Base-by-base conservation (phyloP, 768 basidiomycete species). In the Tulasnella sp. region DNA sequence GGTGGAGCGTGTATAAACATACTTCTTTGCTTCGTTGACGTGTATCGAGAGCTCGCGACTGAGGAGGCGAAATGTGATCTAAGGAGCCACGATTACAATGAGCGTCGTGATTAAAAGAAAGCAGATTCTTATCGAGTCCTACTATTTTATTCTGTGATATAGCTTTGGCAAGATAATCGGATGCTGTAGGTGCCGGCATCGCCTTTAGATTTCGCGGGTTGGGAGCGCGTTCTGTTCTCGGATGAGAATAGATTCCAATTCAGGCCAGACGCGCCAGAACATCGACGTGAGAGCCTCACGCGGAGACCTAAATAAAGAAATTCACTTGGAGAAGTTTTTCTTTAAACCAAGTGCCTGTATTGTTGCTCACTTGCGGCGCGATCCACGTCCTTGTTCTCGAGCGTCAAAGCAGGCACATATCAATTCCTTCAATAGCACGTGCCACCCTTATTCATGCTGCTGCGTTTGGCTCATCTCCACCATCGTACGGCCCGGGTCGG, bases 11-110 rank as follows among this genome's bases (percentile, higher is more conserved):
- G 56, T 42, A 24, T n/a, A 17, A 51, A 53, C 78, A 66, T 61
- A 89, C 88, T 82, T 85, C 68, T 89, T 91, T 19, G 88, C 88
- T 38, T 72, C 72, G 69, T 88, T 86, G 66, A 89, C 86, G 65
- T 89, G 84, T 55, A 90, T 75, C 0, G 75, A 75, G 45, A 87
- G 75, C 42, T 79, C 80, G 63, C 86, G 78, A 65, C 88, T 89
- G 51, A 91, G 75, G 3, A 80, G 82, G 38, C 88, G 79, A 69
- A 80, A 91, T 3, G 88, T 91, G 60, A 91, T 85, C 88, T 90
- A 61, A 27, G 11, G 43, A 48, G 29, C 51, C 38, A 41, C 49
- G 26, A 1, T n/a, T n/a, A n/a, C n/a, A n/a, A 13, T 8, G 32
- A 51, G 27, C 51, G 43, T 62, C 23, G 10, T 13, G 5, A 11